Evolutionary conservation across 2,329 filamentous ascomycete species (phyloP), one percentile per base, ranked within the genome.

Genomic region (Fusarium sp.): DNA sequence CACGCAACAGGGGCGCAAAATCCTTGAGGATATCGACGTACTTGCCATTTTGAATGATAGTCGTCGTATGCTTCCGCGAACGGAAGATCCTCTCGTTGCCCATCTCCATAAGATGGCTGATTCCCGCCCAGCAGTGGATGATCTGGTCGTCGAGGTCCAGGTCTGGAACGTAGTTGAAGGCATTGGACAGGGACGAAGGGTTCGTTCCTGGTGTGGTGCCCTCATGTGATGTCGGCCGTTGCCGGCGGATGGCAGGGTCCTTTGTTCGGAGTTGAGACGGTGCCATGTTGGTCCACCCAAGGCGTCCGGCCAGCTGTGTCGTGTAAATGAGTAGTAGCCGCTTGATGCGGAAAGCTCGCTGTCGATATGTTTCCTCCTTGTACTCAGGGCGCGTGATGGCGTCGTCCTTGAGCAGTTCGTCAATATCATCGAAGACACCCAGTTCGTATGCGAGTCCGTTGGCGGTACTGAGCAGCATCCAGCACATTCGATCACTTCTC

Each of bases 241-340:
- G 82, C 25, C 85, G 79, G 7, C 83, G 81, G 69, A 87, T 81
- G n/a, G 84, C 85, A 3, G 86, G 85, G 65, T 89, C 87, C 40
- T 82, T 85, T 74, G 83, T 85, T 44, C 88, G 83, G 14, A 90
- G 80, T 72, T 85, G 85, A 73, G 90, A 87, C 3, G 94, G 93
- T 2, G 97, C 90, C 93, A 97, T 97, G 56, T 93, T 97, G 0
- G 93, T 97, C 83, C 96, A 92, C 1, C 93, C 94, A 10, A 99
- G 86, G 16, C 96, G 89, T 16, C 95, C 96, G 67, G 93, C 95
- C n/a, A 96, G 90, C 79, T 98, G 94, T 1, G 93, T 95, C 40
- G 96, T 88, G 77, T 98, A 98, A 64, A 97, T 93, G 61, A 97
- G 84, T 7, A 99, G 87, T 6, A 98, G 83, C 40, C 94, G 88